Evolutionary conservation across 306 rosid genomes (phyloP).

Genomic region (Spatholobus suberectus): DNA sequence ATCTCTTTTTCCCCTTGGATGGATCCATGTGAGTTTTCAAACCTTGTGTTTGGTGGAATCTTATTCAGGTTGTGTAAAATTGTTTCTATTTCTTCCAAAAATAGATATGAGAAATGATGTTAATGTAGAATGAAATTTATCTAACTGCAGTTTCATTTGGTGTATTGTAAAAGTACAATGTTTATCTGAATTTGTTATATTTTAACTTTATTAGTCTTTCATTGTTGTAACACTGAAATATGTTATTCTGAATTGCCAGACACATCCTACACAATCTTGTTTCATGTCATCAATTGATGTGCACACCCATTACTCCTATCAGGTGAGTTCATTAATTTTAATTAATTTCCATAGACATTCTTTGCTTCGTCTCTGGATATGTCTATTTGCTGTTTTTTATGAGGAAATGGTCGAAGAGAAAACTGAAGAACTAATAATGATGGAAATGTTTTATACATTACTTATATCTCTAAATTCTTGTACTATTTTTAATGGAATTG

Average conservation of each 20-base stretch:
- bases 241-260: slow-evolving; percentile 62
- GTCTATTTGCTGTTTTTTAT: neutral
- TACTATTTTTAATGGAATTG: neutral
- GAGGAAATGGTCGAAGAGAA: slow-evolving; percentile 22
- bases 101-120: neutral
- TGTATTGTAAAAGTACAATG: neutral
- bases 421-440: slow-evolving; percentile 1
- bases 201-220: slow-evolving; percentile 6
- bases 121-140: neutral
- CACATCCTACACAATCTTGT: slow-evolving; percentile 99
- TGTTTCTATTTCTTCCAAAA: slow-evolving; percentile 15
- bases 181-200: slow-evolving; percentile 20
- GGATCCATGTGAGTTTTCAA: slow-evolving; percentile 91
- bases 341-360: neutral
- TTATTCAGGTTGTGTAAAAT: neutral
- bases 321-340: slow-evolving; percentile 58
- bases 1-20: slow-evolving; percentile 97
- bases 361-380: neutral
- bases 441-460: neutral
- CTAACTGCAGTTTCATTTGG: neutral
- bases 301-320: slow-evolving; percentile 99
- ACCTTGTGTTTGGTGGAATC: slow-evolving; percentile 14
- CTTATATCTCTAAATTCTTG: slow-evolving; percentile 8
- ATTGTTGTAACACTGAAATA: slow-evolving; percentile 22
- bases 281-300: slow-evolving; percentile 98